Conservation (phyloP, 495 filamentous ascomycete species). For the Physcia stellaris region DNA sequence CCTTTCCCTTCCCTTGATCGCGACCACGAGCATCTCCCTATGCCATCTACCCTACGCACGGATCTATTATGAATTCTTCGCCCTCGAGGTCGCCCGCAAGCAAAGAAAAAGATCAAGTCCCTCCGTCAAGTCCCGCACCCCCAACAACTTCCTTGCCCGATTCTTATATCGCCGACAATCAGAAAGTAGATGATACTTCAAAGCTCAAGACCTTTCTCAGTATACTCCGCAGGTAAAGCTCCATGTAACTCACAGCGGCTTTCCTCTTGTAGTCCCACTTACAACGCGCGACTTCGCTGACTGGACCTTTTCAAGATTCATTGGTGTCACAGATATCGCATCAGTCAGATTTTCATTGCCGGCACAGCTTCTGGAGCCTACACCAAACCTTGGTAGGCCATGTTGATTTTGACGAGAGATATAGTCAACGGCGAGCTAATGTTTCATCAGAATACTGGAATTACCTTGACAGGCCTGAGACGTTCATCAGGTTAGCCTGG, state of each 20-base stretch:
- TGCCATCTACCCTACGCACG: no score
- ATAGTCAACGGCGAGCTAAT: slow-evolving; percentile 10
- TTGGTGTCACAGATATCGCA: slow-evolving; percentile 90
- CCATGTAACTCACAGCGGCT: no score
- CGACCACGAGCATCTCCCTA: no score
- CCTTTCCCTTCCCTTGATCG: no score
- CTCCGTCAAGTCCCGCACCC: slow-evolving; percentile 17
- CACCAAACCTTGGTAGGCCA: slow-evolving; percentile 66
- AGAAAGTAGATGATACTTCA: slow-evolving; percentile 67
- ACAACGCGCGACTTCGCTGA: neutral
- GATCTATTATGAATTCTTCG: slow-evolving; percentile 14
- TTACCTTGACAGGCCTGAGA: slow-evolving; percentile 89
- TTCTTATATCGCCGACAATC: no score
- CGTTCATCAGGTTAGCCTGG: slow-evolving; percentile 57
- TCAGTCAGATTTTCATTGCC: slow-evolving; percentile 91
- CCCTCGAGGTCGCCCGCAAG: slow-evolving; percentile 7
- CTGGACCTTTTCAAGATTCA: slow-evolving; percentile 46
- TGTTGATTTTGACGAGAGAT: neutral
- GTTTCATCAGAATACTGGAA: slow-evolving; percentile 77
- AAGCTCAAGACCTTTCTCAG: slow-evolving; percentile 74
- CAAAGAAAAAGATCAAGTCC: slow-evolving; percentile 11
- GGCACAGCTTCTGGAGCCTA: slow-evolving; percentile 87
- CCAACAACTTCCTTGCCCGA: no score
- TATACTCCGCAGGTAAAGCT: slow-evolving; percentile 63
- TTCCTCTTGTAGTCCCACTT: neutral